These are phyloP conservation scores for Eimeria falciformis DNA, from an alignment of 169 alveolate genomes.

Conservation along the genomic window DNA sequence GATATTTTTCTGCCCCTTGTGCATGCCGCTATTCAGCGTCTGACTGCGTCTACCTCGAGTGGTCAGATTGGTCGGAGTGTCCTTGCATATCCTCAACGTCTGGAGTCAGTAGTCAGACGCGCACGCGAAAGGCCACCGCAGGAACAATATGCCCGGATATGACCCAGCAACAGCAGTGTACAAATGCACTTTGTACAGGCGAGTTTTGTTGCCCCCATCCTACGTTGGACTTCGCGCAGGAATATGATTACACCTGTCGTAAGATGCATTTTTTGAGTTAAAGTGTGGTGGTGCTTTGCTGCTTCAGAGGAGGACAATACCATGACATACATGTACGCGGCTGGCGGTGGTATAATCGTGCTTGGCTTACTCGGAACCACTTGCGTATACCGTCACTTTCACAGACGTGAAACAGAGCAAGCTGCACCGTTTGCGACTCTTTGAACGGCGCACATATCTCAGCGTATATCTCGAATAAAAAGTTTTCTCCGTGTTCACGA, in stretches of 20 bases:
- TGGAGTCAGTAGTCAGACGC: neutral
- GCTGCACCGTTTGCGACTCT: neutral
- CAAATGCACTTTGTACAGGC: neutral
- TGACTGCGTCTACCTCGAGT: conserved; percentile 56
- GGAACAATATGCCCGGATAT: conserved; percentile 48
- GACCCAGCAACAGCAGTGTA: conserved; percentile 23
- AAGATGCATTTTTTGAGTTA: too few species aligned
- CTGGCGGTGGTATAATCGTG: conserved; percentile 1
- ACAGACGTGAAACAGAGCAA: neutral
- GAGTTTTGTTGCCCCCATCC: neutral
- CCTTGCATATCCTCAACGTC: neutral
- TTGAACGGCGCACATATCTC: too few species aligned
- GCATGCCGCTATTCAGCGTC: neutral
- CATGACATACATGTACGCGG: conserved; percentile 31
- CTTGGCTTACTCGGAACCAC: neutral
- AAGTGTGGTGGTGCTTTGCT: neutral
- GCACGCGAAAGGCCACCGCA: neutral
- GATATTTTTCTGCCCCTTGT: neutral
- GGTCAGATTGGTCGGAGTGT: conserved; percentile 66
- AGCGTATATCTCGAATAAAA: too few species aligned
- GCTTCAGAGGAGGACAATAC: conserved; percentile 15
- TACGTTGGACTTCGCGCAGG: too few species aligned
- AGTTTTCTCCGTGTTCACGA: too few species aligned
- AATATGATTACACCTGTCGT: too few species aligned
- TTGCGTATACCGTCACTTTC: neutral